phyloP scores from a whole-genome alignment of 805 yeast species.

The Nakazawaea sp. region DNA sequence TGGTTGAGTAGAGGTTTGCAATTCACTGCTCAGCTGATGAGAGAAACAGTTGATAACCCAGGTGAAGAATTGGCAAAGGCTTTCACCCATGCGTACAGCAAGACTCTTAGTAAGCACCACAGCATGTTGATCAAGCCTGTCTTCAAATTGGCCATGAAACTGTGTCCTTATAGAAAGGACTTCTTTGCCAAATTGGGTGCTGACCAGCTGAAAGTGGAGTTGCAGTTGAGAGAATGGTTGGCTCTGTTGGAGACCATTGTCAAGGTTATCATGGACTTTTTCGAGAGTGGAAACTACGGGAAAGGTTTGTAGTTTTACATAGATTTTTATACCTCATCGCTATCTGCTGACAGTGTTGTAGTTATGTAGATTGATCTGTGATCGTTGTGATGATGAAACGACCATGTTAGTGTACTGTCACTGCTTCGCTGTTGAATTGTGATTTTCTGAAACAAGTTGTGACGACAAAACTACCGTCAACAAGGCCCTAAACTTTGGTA shows the following conservation, averaged over 20 bases:
- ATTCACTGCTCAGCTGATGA: constrained; percentile 86
- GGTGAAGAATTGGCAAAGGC: constrained; percentile 62
- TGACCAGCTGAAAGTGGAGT: constrained; percentile 59
- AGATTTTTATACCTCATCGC: background rate
- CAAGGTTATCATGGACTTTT: constrained; percentile 63
- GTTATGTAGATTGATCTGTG: too few species aligned
- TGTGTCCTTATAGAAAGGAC: constrained; percentile 86
- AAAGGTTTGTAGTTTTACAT: constrained; percentile 44
- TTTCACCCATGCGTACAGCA: constrained; percentile 78
- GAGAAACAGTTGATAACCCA: constrained; percentile 66
- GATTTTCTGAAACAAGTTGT: too few species aligned
- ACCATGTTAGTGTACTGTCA: too few species aligned
- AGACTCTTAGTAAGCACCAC: constrained; percentile 78
- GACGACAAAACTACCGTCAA: too few species aligned
- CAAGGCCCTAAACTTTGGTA: too few species aligned
- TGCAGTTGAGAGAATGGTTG: constrained; percentile 69
- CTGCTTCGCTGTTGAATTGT: too few species aligned
- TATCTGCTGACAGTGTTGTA: too few species aligned
- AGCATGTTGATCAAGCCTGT: constrained; percentile 77
- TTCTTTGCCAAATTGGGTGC: constrained; percentile 78
- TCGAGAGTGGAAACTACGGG: constrained; percentile 76
- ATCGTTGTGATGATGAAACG: too few species aligned
- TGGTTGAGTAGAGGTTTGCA: constrained; percentile 85
- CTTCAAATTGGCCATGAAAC: constrained; percentile 91
- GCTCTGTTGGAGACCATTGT: constrained; percentile 72